These are phyloP conservation scores for Teunomyces barrocoloradensis DNA, from an alignment of 805 yeast species.

Conservation along the genomic window DNA sequence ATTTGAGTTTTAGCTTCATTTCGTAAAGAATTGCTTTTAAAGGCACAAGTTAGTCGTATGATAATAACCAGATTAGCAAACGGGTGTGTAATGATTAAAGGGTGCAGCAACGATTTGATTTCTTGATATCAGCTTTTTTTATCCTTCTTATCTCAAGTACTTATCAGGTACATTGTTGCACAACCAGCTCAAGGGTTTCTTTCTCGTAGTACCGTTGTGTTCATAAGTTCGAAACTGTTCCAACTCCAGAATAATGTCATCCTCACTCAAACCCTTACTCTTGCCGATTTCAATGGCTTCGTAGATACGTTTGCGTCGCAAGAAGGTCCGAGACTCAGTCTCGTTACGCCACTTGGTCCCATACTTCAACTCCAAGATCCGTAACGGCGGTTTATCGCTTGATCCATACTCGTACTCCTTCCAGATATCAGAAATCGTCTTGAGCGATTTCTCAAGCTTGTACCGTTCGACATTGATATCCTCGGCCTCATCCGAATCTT, in stretches of 20 bases:
- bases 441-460: slow-evolving; percentile 13
- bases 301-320: slow-evolving; percentile 52
- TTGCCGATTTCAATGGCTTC: slow-evolving; percentile 53
- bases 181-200: slow-evolving; percentile 18
- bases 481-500: background rate
- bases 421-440: slow-evolving; percentile 46
- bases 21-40: too few relatives aligned
- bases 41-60: too few relatives aligned
- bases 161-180: slow-evolving; percentile 14
- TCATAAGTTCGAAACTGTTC: slow-evolving; percentile 45
- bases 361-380: slow-evolving; percentile 46
- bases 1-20: too few relatives aligned
- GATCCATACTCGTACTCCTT: slow-evolving; percentile 53
- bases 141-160: slow-evolving; percentile 2
- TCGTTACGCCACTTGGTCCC: slow-evolving; percentile 57
- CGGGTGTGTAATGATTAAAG: too few relatives aligned
- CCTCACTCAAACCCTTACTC: slow-evolving; percentile 42
- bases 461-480: slow-evolving; percentile 2
- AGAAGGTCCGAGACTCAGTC: slow-evolving; percentile 52
- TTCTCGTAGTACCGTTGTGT: slow-evolving; percentile 37
- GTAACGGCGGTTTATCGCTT: slow-evolving; percentile 51
- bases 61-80: too few relatives aligned
- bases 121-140: background rate
- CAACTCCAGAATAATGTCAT: slow-evolving; percentile 43
- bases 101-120: too few relatives aligned